phyloP scores from a whole-genome alignment of 805 yeast species.

The Clavispora carvajalis region DNA sequence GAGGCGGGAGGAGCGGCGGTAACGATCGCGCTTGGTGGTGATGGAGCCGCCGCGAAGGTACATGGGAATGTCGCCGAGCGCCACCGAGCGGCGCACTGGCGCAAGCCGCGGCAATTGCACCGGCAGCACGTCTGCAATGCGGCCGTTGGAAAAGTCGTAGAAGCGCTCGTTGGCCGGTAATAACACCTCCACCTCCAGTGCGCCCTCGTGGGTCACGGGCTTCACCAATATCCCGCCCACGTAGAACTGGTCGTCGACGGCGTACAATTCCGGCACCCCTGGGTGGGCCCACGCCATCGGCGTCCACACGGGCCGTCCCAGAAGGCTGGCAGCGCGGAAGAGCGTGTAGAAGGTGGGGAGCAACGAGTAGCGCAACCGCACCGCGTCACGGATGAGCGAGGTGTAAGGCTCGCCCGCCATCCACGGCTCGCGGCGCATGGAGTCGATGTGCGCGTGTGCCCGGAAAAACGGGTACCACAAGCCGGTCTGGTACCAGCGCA shows the following conservation, averaged over 20 bases:
- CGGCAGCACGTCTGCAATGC: background rate
- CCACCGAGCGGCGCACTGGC: slow-evolving; percentile 32
- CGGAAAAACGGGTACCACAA: slow-evolving; percentile 95
- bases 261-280: slow-evolving; percentile 41
- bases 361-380: slow-evolving; percentile 66
- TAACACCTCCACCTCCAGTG: slow-evolving; percentile 34
- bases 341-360: slow-evolving; percentile 78
- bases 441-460: slow-evolving; percentile 94
- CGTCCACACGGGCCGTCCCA: slow-evolving; percentile 66
- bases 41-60: slow-evolving; percentile 76
- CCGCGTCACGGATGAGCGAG: slow-evolving; percentile 60
- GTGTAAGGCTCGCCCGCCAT: slow-evolving; percentile 71
- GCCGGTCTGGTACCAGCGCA: slow-evolving; percentile 96
- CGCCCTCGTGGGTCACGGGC: slow-evolving; percentile 66
- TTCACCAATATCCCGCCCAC: slow-evolving; percentile 76
- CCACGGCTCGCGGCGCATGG: slow-evolving; percentile 92
- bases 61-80: slow-evolving; percentile 63
- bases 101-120: slow-evolving; percentile 23
- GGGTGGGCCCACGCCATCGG: slow-evolving; percentile 62
- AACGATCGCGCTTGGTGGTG: slow-evolving; percentile 60
- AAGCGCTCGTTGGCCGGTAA: slow-evolving; percentile 53
- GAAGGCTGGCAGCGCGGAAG: slow-evolving; percentile 56
- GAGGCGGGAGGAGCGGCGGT: slow-evolving; percentile 72
- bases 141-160: slow-evolving; percentile 48
- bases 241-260: slow-evolving; percentile 78